Evolutionary conservation across 495 filamentous ascomycete genomes (phyloP).

Genomic region (Podospora pseudopauciseta): DNA sequence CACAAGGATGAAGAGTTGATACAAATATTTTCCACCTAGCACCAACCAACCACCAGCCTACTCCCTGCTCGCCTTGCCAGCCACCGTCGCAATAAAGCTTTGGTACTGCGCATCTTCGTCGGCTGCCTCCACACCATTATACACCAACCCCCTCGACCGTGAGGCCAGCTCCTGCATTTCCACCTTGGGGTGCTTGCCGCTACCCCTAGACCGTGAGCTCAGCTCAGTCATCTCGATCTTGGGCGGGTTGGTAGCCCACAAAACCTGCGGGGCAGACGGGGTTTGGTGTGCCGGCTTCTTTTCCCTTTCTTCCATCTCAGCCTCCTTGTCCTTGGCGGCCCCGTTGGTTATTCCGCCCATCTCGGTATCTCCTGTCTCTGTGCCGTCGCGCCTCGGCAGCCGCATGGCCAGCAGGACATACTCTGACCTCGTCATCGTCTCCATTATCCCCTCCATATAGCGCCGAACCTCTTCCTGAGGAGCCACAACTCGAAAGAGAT

Average conservation of each 20-base stretch:
- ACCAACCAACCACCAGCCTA: background rate
- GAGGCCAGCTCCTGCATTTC: constrained; percentile 1
- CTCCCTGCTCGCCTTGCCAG: background rate
- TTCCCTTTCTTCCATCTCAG: constrained; percentile 14
- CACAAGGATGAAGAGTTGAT: background rate
- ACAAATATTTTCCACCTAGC: background rate
- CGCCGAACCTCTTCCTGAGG: constrained; percentile 71
- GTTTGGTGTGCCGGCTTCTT: constrained; percentile 2
- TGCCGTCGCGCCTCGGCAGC: constrained; percentile 50
- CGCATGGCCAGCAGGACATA: constrained; percentile 65
- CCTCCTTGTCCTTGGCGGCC: constrained; percentile 27
- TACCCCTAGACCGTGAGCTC: constrained; percentile 30
- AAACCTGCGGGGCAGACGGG: constrained; percentile 27
- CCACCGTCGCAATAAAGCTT: background rate
- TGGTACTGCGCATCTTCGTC: constrained; percentile 1
- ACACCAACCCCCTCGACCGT: background rate
- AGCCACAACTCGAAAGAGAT: constrained; percentile 73
- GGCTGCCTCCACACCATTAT: background rate
- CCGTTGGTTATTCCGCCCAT: background rate
- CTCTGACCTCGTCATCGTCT: constrained; percentile 64
- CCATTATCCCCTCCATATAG: constrained; percentile 84
- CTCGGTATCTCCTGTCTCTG: constrained; percentile 17
- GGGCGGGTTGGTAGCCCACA: constrained; percentile 40
- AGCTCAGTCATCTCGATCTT: constrained; percentile 27
- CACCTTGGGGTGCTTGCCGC: constrained; percentile 20